A percentile compares a stretch with the other conserved stretches of the same genome.
These are phyloP conservation scores for Rhodotorula babjevae DNA, from an alignment of 768 basidiomycete genomes.

Conservation along the genomic window DNA sequence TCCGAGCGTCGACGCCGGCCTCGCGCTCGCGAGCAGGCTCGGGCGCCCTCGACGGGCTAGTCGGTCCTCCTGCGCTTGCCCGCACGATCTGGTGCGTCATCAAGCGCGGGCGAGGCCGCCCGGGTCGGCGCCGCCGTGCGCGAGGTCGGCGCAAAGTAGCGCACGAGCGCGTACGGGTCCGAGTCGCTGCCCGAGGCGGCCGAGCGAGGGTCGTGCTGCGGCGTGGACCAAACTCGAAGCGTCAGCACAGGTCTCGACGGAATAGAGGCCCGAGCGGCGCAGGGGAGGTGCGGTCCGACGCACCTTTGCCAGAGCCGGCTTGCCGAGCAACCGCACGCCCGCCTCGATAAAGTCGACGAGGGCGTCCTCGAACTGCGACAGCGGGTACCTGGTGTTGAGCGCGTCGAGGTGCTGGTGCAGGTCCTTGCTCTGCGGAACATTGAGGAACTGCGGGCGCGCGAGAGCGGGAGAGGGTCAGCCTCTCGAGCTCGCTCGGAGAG, in stretches of 20 bases:
- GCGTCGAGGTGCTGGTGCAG: slow-evolving; percentile 27
- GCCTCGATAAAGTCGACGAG: slow-evolving; percentile 36
- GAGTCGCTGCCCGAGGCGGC: neutral
- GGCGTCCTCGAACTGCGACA: slow-evolving; percentile 30
- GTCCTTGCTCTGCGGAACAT: slow-evolving; percentile 16
- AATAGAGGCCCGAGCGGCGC: no score
- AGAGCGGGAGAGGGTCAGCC: neutral
- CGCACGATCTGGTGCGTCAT: neutral
- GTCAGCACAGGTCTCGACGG: no score
- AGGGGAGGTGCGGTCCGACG: neutral
- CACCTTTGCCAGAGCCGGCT: slow-evolving; percentile 33
- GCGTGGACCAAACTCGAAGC: neutral
- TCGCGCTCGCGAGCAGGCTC: no score
- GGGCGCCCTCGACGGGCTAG: neutral
- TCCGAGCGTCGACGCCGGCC: no score
- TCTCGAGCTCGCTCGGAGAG: neutral
- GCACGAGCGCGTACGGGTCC: slow-evolving; percentile 13
- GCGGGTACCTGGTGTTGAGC: slow-evolving; percentile 32
- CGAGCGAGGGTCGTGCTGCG: no score
- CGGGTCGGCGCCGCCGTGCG: neutral
- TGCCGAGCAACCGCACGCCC: slow-evolving; percentile 10
- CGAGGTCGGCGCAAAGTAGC: slow-evolving; percentile 4
- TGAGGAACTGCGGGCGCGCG: slow-evolving; percentile 23
- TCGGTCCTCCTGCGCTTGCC: neutral
- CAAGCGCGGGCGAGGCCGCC: neutral